Evolutionary conservation across 805 yeast species (phyloP), one percentile per base, ranked within the genome.

Genomic region (Saturnispora dispora): DNA sequence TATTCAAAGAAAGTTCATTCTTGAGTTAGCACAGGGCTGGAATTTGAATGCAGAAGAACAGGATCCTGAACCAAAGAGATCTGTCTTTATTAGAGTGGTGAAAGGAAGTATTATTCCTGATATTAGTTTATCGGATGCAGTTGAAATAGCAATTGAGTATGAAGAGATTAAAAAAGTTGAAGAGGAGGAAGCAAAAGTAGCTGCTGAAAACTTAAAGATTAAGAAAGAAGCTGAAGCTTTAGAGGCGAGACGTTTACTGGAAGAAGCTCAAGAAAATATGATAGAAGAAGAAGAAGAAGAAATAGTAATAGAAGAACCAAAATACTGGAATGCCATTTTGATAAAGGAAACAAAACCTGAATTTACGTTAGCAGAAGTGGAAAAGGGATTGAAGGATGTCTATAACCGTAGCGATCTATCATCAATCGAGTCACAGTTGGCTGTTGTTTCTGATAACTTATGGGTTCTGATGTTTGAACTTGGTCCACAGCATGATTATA

Each of bases 21-120:
- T 82, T 60, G 81, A 79, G 48, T 60, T 89, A 40, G 83, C 89
- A 0, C 77, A 72, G 25, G 66, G 79, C 0, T 88, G 71, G 62
- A 70, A 74, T 11, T 59, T 88, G 11, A 81, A 77, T 57, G 71
- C 84, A 0, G 89, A 85, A 59, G 78, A 90, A 2, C 93, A 86
- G 55, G 96, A 87, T 64, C 78, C 77, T 2, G 96, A 88, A 57
- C 96, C 96, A 0, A 72, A 78, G 48, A 66, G 96, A 54, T 78
- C 84, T 10, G 91, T 88, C 0, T 81, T 77, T 56, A 72, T 88
- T n/a, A 67, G 71, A 47, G 64, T 72, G 44, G 60, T 63, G 6
- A 52, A 58, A 11, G 55, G 51, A 1, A 62, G 71, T 0, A 59
- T 55, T 9, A 52, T 69, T 2, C 87, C 88, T 0, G 58, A 61